Evolutionary conservation across 2,329 filamentous ascomycete species (phyloP), one percentile per base, ranked within the genome.

Genomic region (Celoporthe dispersa): DNA sequence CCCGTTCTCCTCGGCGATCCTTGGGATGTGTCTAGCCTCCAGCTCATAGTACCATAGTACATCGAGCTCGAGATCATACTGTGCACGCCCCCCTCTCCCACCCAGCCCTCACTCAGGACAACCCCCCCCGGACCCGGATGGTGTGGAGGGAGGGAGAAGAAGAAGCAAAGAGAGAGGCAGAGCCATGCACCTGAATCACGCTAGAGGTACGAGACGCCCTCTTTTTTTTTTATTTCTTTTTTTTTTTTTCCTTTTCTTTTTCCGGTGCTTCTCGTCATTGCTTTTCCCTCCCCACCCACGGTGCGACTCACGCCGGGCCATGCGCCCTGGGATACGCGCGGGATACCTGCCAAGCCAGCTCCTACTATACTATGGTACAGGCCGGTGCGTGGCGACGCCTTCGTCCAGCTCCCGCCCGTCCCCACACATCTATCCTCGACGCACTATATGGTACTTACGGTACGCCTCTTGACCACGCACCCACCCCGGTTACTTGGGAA

Each of bases 361-460:
- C 16, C 19, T n/a, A 48, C 44, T 48, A 19, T 48, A 48, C 22
- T 16, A n/a, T n/a, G n/a, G n/a, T 66, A 61, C 70, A 71, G 64
- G 57, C 68, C 68, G 55, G 33, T 71, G 64, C 70, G 66, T 68
- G 64, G 68, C 61, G 64, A 65, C 66, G 70, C 68, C 55, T 64
- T 67, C 64, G 61, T 59, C 60, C 68, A 70, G 68, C 69, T 39
- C 41, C 70, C 55, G 61, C 59, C 66, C 66, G 55, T 65, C 68
- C 68, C 70, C 64, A 67, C 70, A 62, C 33, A 16, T 55, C 35
- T 57, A 28, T 12, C 14, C 53, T 57, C 53, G 25, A 57, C 53
- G 5, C 31, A 31, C 53, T 31, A 31, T 28, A 14, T n/a, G n/a
- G 14, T 57, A 11, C 51, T 22, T 55, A 28, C 7, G 12, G 22